Conservation (phyloP, 2,329 filamentous ascomycete species). For the Alternaria longipes region DNA sequence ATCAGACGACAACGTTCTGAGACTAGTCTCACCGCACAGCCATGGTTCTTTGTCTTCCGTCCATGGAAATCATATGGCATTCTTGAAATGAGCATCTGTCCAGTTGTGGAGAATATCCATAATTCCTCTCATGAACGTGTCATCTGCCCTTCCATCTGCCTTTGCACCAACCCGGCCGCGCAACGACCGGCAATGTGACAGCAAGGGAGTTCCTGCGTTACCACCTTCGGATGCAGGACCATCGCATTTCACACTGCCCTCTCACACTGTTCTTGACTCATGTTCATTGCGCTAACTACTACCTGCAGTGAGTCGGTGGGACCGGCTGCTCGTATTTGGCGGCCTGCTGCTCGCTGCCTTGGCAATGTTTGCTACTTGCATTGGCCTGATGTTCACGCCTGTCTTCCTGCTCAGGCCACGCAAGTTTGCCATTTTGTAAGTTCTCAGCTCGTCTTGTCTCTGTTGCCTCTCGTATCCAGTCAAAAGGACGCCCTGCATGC, state of each 20-base stretch:
- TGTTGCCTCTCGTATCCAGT: conserved; percentile 26
- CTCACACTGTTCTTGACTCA: conserved; percentile 14
- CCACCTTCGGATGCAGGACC: conserved; percentile 48
- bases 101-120: conserved; percentile 13
- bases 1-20: conserved; percentile 32
- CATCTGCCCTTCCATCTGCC: conserved; percentile 37
- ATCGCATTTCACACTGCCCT: conserved; percentile 45
- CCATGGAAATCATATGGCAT: conserved; percentile 30
- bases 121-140: conserved; percentile 25
- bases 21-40: conserved; percentile 40
- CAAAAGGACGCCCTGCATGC: conserved; percentile 28
- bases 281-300: conserved; percentile 44
- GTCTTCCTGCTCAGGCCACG: conserved; percentile 80
- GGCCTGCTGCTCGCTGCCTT: conserved; percentile 59
- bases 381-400: conserved; percentile 78
- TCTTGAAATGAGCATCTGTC: conserved; percentile 29
- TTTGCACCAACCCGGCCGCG: conserved; percentile 33
- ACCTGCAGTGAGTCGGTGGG: conserved; percentile 89
- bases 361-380: conserved; percentile 92
- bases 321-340: conserved; percentile 89
- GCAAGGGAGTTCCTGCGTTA: conserved; percentile 56
- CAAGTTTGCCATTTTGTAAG: conserved; percentile 98
- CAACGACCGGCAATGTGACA: conserved; percentile 38
- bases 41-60: conserved; percentile 21
- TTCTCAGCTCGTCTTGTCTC: conserved; percentile 50